Percentiles rank a stretch among this genome's conserved stretches.
phyloP scores from a whole-genome alignment of 2,329 filamentous ascomycete species.

The Epichloe baconii region DNA sequence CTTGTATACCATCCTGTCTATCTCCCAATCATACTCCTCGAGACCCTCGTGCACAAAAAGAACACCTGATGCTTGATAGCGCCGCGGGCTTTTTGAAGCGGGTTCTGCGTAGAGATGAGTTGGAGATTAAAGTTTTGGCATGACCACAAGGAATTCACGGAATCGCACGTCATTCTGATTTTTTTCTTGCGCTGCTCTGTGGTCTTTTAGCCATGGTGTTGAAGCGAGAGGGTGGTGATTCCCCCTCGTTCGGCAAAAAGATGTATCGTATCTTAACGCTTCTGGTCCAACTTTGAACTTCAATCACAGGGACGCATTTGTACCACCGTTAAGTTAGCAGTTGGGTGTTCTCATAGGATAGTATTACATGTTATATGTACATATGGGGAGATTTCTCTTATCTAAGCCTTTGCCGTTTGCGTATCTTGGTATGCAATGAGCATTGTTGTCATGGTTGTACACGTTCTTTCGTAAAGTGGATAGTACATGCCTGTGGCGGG shows the following conservation, averaged over 20 bases:
- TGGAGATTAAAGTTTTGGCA: background rate
- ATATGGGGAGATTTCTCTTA: background rate
- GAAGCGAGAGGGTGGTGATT: slow-evolving; percentile 5
- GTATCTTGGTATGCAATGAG: background rate
- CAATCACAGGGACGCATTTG: background rate
- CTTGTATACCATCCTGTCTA: background rate
- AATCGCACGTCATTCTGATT: slow-evolving; percentile 12
- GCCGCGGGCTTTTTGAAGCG: slow-evolving; percentile 1
- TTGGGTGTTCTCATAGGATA: background rate
- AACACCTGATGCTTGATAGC: slow-evolving; percentile 5
- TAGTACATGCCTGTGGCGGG: background rate
- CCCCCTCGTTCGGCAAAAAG: slow-evolving; percentile 30
- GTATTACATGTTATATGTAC: background rate
- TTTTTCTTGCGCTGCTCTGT: slow-evolving; percentile 48
- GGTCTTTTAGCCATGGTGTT: slow-evolving; percentile 39
- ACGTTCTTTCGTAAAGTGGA: background rate
- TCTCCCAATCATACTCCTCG: slow-evolving; percentile 19
- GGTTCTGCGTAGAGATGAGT: background rate
- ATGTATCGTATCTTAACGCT: slow-evolving; percentile 55
- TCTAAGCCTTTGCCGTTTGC: background rate
- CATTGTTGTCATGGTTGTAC: background rate
- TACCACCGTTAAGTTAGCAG: background rate
- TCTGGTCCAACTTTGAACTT: slow-evolving; percentile 5
- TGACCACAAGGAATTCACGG: background rate
- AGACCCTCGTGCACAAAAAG: slow-evolving; percentile 9